These are phyloP conservation scores for Nidula niveotomentosa DNA, from an alignment of 1,284 basidiomycete genomes.

Conservation along the genomic window DNA sequence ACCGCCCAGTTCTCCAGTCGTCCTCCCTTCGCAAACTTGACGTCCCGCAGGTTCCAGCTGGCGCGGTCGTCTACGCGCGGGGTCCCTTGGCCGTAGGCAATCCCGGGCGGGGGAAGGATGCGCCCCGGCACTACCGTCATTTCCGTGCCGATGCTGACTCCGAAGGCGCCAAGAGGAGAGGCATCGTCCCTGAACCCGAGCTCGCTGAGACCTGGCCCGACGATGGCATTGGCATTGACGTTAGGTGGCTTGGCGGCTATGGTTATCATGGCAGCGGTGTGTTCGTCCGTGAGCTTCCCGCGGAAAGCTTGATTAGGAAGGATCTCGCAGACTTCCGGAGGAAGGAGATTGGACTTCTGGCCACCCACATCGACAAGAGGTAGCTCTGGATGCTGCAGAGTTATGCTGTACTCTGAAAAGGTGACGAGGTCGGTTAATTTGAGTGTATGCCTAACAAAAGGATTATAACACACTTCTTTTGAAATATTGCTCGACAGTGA, in stretches of 20 bases:
- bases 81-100: conserved; percentile 51
- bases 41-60: conserved; percentile 68
- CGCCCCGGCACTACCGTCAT: conserved; percentile 78
- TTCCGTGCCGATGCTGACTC: conserved; percentile 54
- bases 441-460: background rate
- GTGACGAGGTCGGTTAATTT: conserved; percentile 1
- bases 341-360: conserved; percentile 51
- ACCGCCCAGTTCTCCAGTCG: conserved; percentile 60
- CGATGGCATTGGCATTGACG: conserved; percentile 60
- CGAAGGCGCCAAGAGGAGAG: conserved; percentile 53
- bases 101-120: conserved; percentile 55
- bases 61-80: conserved; percentile 57
- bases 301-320: conserved; percentile 66
- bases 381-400: conserved; percentile 46
- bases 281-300: conserved; percentile 68
- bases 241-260: conserved; percentile 68
- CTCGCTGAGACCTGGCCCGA: conserved; percentile 51
- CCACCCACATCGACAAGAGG: conserved; percentile 66
- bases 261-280: conserved; percentile 69
- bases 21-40: conserved; percentile 60
- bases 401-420: conserved; percentile 56
- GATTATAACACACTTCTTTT: conserved; percentile 42
- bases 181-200: conserved; percentile 56
- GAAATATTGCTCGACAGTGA: conserved; percentile 69
- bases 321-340: conserved; percentile 72